Evolutionary conservation across 805 yeast species (phyloP).

Genomic region (Zygosaccharomyces gambellarensis): DNA sequence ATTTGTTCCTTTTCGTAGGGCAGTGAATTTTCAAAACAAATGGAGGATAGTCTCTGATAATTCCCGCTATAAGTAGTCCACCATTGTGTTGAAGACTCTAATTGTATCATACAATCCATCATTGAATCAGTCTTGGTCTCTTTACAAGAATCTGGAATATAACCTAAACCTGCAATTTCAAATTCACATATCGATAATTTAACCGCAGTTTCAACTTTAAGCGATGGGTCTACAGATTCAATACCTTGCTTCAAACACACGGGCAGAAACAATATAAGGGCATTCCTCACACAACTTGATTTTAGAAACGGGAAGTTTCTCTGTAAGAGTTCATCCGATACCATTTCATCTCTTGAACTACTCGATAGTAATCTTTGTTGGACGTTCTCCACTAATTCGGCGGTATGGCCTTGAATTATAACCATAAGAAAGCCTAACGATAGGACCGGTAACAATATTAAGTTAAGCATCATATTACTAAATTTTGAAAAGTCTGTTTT

Average conservation of each 20-base stretch:
- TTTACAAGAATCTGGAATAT: constrained; percentile 29
- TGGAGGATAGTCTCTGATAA: constrained; percentile 47
- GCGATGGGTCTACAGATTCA: constrained; percentile 36
- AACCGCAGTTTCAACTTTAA: constrained; percentile 40
- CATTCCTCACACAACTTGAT: constrained; percentile 37
- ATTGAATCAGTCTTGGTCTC: constrained; percentile 12
- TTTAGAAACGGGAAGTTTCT: constrained; percentile 23
- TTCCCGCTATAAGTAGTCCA: constrained; percentile 74
- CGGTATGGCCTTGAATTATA: constrained; percentile 1
- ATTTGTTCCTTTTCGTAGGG: constrained; percentile 52
- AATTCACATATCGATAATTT: constrained; percentile 53
- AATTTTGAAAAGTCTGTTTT: neutral
- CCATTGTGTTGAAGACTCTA: constrained; percentile 50
- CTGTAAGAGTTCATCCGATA: constrained; percentile 13
- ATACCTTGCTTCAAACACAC: constrained; percentile 40
- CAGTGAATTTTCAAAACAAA: constrained; percentile 49
- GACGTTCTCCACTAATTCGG: constrained; percentile 5
- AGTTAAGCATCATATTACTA: neutral
- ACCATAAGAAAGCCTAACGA: neutral
- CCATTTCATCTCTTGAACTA: neutral
- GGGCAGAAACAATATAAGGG: constrained; percentile 39
- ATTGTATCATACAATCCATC: constrained; percentile 37
- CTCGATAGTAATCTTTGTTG: constrained; percentile 5
- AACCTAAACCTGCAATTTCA: constrained; percentile 40
- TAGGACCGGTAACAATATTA: neutral